Percentiles rank a stretch among this genome's conserved stretches.
Evolutionary conservation across 768 basidiomycete species (phyloP).

Genomic region (Lactifluus rugatus): DNA sequence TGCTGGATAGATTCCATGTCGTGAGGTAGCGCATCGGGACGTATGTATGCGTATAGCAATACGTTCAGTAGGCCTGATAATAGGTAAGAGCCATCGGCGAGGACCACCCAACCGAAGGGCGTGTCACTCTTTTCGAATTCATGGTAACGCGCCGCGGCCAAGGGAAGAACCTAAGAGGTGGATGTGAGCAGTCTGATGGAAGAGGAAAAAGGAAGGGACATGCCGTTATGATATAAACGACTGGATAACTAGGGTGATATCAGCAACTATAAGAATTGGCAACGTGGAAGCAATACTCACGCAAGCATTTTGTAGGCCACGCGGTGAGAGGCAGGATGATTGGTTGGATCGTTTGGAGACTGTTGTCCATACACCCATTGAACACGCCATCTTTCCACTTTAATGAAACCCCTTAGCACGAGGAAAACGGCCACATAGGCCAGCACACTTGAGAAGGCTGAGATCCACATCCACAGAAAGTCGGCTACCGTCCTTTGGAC

Average conservation of each 20-base stretch:
- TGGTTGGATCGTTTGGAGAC: background rate
- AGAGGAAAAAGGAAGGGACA: background rate
- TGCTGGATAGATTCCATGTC: background rate
- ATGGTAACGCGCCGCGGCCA: slow-evolving; percentile 33
- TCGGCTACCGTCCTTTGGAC: slow-evolving; percentile 37
- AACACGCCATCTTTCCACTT: slow-evolving; percentile 26
- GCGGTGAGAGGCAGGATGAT: slow-evolving; percentile 16
- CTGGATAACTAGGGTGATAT: slow-evolving; percentile 33
- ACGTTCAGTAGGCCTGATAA: slow-evolving; percentile 39
- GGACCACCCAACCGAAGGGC: slow-evolving; percentile 31
- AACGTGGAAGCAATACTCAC: slow-evolving; percentile 25
- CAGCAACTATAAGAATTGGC: background rate
- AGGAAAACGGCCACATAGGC: slow-evolving; percentile 39
- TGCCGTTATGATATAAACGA: slow-evolving; percentile 34
- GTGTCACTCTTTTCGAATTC: slow-evolving; percentile 25
- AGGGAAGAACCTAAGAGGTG: slow-evolving; percentile 29
- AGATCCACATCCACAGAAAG: slow-evolving; percentile 45
- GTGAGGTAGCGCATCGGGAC: slow-evolving; percentile 32
- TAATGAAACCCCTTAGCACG: slow-evolving; percentile 31
- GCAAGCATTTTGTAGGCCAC: slow-evolving; percentile 40
- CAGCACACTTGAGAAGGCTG: slow-evolving; percentile 33
- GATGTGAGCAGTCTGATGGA: background rate
- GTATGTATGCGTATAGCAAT: slow-evolving; percentile 30
- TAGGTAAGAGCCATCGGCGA: slow-evolving; percentile 34
- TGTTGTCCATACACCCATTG: slow-evolving; percentile 19